Base-by-base conservation (phyloP, 2,329 filamentous ascomycete genomes). In the Phyllosticta ampelicida region DNA sequence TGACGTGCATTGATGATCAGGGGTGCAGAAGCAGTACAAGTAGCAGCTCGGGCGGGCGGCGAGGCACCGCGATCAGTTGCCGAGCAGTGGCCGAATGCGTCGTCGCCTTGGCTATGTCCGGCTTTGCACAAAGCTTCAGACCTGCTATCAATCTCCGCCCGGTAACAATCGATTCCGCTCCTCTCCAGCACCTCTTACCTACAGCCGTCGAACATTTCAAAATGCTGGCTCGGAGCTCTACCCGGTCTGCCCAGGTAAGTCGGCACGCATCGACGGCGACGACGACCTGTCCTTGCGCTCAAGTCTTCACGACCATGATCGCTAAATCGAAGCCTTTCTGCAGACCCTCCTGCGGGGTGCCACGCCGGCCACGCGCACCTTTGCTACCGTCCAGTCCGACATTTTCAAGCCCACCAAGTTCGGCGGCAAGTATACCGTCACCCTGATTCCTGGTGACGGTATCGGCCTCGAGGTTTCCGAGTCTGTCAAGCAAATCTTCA, bases 331-430 rank as follows among this genome's bases (percentile, higher is more conserved):
- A 52, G 51, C 63, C 48, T 60, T 55, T 56, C 53, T 59, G 30
- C 67, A 83, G 80, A 78, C 77, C 68, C 75, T 83, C 68, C 75
- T 83, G 72, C 80, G 79, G 72, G 76, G 75, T 71, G 76, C 75
- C 67, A 73, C 74, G 67, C 73, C 74, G 67, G 67, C 75, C 63
- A 68, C 67, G 72, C 76, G 75, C 68, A 66, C 74, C 64, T 71
- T 72, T 65, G 75, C 75, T 55, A 95, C 89, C 64, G 80, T 96
- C 68, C 85, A 90, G 77, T 87, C 87, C 74, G 94, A 97, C 77
- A 92, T 97, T 77, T 96, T 97, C 84, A 96, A 96, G 84, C 91
- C 91, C 68, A 90, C 92, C 79, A 94, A 97, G 83, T 97, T 91
- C 76, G 94, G 94, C 75, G 90, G 92, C 79, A 99, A 97, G 81